phyloP scores from a whole-genome alignment of 345 rosid species.

The Leavenworthia alabamica region DNA sequence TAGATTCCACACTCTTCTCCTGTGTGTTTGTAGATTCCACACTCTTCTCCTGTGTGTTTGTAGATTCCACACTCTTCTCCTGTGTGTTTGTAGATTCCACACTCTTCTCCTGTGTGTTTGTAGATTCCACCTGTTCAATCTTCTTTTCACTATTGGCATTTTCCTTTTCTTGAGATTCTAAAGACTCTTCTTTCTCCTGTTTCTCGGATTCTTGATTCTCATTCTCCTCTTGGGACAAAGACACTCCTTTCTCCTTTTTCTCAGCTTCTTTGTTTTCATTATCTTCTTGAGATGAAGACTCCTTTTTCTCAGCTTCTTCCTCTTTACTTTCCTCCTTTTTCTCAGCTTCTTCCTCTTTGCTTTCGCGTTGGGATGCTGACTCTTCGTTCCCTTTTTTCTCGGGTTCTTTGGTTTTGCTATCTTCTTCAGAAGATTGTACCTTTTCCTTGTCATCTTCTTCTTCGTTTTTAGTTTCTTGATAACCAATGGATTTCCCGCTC shows the following conservation, averaged over 20 bases:
- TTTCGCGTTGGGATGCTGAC: constrained; percentile 1
- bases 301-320: constrained; percentile 15
- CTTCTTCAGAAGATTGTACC: constrained; percentile 5
- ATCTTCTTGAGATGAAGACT: constrained; percentile 3
- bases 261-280: not conserved
- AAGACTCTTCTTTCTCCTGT: constrained; percentile 27
- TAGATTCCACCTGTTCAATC: constrained; percentile 29
- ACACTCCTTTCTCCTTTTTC: constrained; percentile 3
- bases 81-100: constrained; percentile 22
- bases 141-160: constrained; percentile 15
- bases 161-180: constrained; percentile 13
- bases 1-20: constrained; percentile 32
- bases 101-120: constrained; percentile 24
- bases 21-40: constrained; percentile 26
- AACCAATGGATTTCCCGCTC: constrained; percentile 3
- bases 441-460: constrained; percentile 19
- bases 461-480: constrained; percentile 23
- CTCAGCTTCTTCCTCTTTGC: constrained; percentile 24
- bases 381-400: constrained; percentile 24
- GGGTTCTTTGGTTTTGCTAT: constrained; percentile 9
- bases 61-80: constrained; percentile 32
- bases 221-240: constrained; percentile 12
- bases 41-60: constrained; percentile 15
- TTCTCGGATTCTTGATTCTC: constrained; percentile 21
- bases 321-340: constrained; percentile 24